Evolutionary conservation across 495 filamentous ascomycete species (phyloP).

Genomic region (Hyphodiscus hymeniophilus): DNA sequence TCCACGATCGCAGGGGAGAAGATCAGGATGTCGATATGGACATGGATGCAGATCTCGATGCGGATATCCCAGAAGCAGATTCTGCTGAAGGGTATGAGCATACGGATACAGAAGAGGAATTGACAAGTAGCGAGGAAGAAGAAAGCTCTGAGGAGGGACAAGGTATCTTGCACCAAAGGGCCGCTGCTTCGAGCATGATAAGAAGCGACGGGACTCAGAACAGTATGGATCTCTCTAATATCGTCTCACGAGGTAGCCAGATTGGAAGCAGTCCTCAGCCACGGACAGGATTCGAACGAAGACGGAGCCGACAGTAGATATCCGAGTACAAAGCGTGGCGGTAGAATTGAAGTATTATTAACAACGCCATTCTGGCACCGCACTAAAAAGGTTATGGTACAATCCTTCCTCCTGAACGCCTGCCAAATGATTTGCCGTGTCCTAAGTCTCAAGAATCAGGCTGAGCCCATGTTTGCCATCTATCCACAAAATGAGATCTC

Average conservation of each 20-base stretch:
- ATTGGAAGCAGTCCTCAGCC: conserved; percentile 35
- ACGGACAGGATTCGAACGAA: not conserved
- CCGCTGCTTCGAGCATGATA: conserved; percentile 23
- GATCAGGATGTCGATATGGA: conserved; percentile 35
- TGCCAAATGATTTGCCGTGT: not conserved
- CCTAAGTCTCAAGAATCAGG: not conserved
- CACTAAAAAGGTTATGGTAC: conserved; percentile 12
- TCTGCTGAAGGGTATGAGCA: conserved; percentile 57
- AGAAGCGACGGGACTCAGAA: conserved; percentile 33
- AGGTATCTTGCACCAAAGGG: not conserved
- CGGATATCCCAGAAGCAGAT: conserved; percentile 57
- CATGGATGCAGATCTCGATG: conserved; percentile 55
- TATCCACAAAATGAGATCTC: conserved; percentile 2
- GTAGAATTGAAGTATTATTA: conserved; percentile 1
- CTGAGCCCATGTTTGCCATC: conserved; percentile 17
- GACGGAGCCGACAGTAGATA: not conserved
- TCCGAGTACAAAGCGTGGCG: not conserved
- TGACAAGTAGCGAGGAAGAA: conserved; percentile 37
- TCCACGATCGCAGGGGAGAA: conserved; percentile 17
- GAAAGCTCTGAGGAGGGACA: conserved; percentile 16
- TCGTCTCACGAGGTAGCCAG: conserved; percentile 37
- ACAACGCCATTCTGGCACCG: conserved; percentile 1
- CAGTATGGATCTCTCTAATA: conserved; percentile 41
- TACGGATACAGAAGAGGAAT: conserved; percentile 74
- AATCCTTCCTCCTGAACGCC: conserved; percentile 7